phyloP scores from a whole-genome alignment of 495 filamentous ascomycete species.

The Lichenothelia convexa region DNA sequence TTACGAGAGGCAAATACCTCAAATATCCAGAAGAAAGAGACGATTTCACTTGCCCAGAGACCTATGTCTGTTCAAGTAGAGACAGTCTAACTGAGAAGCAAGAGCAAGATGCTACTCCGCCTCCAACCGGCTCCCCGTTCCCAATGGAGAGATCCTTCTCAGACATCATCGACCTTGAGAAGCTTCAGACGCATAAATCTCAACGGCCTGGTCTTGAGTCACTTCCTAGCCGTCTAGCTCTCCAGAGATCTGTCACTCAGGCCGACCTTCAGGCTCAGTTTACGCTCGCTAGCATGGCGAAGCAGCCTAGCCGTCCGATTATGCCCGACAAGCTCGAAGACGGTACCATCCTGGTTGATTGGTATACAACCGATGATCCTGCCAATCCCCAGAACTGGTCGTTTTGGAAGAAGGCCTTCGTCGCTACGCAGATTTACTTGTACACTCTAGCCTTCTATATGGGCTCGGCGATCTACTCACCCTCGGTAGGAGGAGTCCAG shows the following conservation, averaged over 20 bases:
- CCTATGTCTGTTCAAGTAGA: slow-evolving; percentile 16
- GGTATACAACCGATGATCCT: slow-evolving; percentile 21
- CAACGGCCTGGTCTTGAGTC: background rate
- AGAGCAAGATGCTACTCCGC: background rate
- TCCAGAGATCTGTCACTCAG: slow-evolving; percentile 7
- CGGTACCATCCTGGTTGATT: slow-evolving; percentile 22
- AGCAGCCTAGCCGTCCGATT: slow-evolving; percentile 9
- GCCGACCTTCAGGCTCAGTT: slow-evolving; percentile 12
- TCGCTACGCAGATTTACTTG: slow-evolving; percentile 17
- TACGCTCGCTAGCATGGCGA: slow-evolving; percentile 4
- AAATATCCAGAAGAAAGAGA: slow-evolving; percentile 12
- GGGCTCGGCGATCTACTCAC: slow-evolving; percentile 30
- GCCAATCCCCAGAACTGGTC: slow-evolving; percentile 23
- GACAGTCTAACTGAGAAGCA: background rate
- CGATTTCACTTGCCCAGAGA: slow-evolving; percentile 13
- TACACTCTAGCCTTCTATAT: slow-evolving; percentile 33
- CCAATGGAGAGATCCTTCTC: background rate
- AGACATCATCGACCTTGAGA: slow-evolving; percentile 3
- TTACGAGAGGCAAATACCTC: slow-evolving; percentile 9
- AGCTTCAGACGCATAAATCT: background rate
- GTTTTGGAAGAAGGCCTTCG: slow-evolving; percentile 16
- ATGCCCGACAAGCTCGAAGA: slow-evolving; percentile 16
- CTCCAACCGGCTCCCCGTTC: background rate
- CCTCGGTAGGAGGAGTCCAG: slow-evolving; percentile 21
- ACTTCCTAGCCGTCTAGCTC: slow-evolving; percentile 6